These are phyloP conservation scores for Curvularia eragrostidis DNA, from an alignment of 2,329 filamentous ascomycete genomes.

Conservation along the genomic window DNA sequence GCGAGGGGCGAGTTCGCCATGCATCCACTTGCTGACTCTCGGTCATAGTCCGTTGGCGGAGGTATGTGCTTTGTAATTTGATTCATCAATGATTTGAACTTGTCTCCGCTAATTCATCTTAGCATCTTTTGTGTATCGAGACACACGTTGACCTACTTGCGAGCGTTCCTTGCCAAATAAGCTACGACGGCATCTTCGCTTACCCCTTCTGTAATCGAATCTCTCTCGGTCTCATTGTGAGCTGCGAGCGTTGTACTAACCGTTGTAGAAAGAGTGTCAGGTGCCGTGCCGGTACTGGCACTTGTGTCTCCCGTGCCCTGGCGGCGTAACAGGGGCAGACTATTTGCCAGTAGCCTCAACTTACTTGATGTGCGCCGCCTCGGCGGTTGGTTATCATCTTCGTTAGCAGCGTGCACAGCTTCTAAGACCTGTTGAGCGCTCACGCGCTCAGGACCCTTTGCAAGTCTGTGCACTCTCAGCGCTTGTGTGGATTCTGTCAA, in stretches of 20 bases:
- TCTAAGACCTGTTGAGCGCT: conserved; percentile 20
- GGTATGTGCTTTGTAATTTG: conserved; percentile 28
- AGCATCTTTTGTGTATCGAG: neutral
- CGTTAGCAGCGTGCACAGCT: conserved; percentile 8
- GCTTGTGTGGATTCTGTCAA: conserved; percentile 1
- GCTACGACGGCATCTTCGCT: conserved; percentile 22
- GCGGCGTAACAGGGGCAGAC: conserved; percentile 31
- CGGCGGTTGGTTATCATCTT: conserved; percentile 3
- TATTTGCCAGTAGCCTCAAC: conserved; percentile 27
- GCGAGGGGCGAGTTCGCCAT: neutral
- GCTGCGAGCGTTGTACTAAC: neutral
- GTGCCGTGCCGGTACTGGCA: conserved; percentile 9
- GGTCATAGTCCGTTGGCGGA: conserved; percentile 19
- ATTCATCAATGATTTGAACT: conserved; percentile 22
- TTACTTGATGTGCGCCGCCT: conserved; percentile 29
- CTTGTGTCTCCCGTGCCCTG: conserved; percentile 26
- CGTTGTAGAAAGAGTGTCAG: conserved; percentile 9
- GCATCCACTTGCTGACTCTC: conserved; percentile 11
- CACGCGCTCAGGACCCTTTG: conserved; percentile 10
- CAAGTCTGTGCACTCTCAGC: neutral
- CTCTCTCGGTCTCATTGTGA: conserved; percentile 2
- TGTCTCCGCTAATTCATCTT: conserved; percentile 18
- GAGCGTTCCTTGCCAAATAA: conserved; percentile 22
- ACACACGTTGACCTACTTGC: conserved; percentile 20
- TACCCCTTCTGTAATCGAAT: conserved; percentile 1